Evolutionary conservation across 331 rosid species (phyloP), one percentile per base, ranked within the genome.

Genomic region (Telfairia occidentalis): DNA sequence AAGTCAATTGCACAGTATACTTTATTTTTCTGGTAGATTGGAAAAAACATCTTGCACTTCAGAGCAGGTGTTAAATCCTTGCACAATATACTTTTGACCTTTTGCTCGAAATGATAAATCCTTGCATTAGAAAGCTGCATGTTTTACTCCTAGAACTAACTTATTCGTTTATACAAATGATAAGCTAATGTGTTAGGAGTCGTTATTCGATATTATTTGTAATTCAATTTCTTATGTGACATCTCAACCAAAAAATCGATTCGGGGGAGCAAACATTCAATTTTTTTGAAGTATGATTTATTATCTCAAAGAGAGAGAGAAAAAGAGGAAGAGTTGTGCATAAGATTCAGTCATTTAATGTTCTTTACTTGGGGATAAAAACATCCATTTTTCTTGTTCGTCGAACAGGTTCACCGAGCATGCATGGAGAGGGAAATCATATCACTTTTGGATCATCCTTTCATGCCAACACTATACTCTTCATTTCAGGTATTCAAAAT

Each of bases 361-460:
- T 71, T 38, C 52, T 66, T 73, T 60, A 50, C 52, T 52, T n/a
- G 11, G 71, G 2, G 3, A 28, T 18, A 13, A 37, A 40, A 29
- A 48, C n/a, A 35, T 48, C 59, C 77, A 71, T 78, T 60, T 55
- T 76, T 26, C 57, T 82, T 74, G 32, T 54, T 65, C 78, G 48
- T 66, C 64, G 81, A 80, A 77, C 96, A 94, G 98, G 97, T 94
- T 81, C 98, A 94, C 78, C 87, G 98, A 70, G 92, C 96, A 58
- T 94, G 98, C 81, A 79, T 87, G 67, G 98, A 94, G 80, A 85
- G 97, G 86, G 96, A 91, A 75, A 88, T 94, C 78, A 87, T 94
- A 81, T 86, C 98, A 3, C 82, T 84, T 61, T 85, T 94, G 66
- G 98, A 94, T 76, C 98, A 94, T 86, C 98, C 98, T 78, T 91